Base-by-base conservation (phyloP, 768 basidiomycete species). In the Mycena sanguinolenta region DNA sequence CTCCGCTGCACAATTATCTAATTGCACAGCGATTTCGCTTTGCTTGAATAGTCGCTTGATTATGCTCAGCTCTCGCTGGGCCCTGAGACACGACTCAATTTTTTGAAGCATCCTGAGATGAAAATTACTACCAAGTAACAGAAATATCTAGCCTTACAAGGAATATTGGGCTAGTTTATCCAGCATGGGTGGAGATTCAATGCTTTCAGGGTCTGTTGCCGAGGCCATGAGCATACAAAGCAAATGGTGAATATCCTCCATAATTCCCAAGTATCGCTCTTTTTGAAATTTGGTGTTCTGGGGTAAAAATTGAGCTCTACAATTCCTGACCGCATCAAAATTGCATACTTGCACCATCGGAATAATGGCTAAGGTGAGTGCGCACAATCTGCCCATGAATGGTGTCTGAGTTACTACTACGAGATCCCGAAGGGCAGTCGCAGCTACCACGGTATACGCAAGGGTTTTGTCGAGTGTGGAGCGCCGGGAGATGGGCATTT, bases 1-100 rank as follows among this genome's bases (percentile, higher is more conserved):
- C n/a, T 54, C 34, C 13, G 8, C 5, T 25, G 53, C 62, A 42
- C 62, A 63, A 12, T 3, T 16, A 38, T 54, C 62, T 34, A 63
- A 23, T 30, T 63, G 52, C 3, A 36, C 52, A 19, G 17, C 28
- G 17, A 63, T 25, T 42, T 63, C 62, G 36, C 36, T 63, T 38
- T 63, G 62, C 30, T 63, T 63, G 36, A 63, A 42, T 4, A 63
- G 17, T 9, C 60, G 27, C 27, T 52, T 62, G 30, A 62, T 32
- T 27, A 19, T 34, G 23, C 60, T 49, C 25, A 62, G 49, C 38
- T 52, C 60, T 28, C 16, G 60, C 27, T 62, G 46, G 10, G 60
- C 30, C 52, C 46, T 36, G 21, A 62, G 27, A 62, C 25, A 62
- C 28, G 30, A 30, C 19, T 39, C 16, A 21, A 63, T 28, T 38